Percentiles rank a stretch among this genome's conserved stretches.
These are phyloP conservation scores for Globisporangium yorkense DNA, from an alignment of 352 stramenopile genomes.

Conservation along the genomic window DNA sequence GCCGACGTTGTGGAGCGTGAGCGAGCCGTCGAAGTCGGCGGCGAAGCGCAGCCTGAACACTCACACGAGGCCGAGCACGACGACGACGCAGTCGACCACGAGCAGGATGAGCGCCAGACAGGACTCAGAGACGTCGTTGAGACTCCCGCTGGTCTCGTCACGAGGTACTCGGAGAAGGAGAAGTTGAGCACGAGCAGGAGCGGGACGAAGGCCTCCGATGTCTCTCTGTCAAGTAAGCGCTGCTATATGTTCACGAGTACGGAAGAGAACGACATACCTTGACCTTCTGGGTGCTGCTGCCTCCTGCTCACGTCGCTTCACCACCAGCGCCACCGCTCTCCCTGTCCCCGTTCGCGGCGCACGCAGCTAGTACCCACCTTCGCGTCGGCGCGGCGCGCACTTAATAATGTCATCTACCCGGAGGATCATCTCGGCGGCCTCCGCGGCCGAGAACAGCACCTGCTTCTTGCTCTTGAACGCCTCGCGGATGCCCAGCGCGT, in stretches of 20 bases:
- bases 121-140: conserved; percentile 30
- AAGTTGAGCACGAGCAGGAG: conserved; percentile 26
- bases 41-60: conserved; percentile 13
- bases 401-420: conserved; percentile 99
- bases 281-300: too few relatives aligned
- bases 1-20: conserved; percentile 17
- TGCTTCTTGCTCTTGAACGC: conserved; percentile 95
- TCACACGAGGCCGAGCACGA: conserved; percentile 15
- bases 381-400: conserved; percentile 80
- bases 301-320: background rate
- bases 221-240: too few relatives aligned
- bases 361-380: conserved; percentile 31
- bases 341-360: too few relatives aligned
- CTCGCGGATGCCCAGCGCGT: conserved; percentile 96
- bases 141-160: conserved; percentile 8
- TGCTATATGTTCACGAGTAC: too few relatives aligned
- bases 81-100: conserved; percentile 13
- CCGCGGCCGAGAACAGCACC: conserved; percentile 95
- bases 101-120: conserved; percentile 26
- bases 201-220: conserved; percentile 12
- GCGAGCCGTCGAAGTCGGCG: conserved; percentile 3
- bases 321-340: background rate
- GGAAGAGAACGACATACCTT: too few relatives aligned
- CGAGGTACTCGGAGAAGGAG: conserved; percentile 34
- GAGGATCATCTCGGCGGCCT: conserved; percentile 99